Percentiles rank a stretch among this genome's conserved stretches.
Evolutionary conservation across 495 filamentous ascomycete species (phyloP).

Genomic region (Aspergillus coremiiformis): DNA sequence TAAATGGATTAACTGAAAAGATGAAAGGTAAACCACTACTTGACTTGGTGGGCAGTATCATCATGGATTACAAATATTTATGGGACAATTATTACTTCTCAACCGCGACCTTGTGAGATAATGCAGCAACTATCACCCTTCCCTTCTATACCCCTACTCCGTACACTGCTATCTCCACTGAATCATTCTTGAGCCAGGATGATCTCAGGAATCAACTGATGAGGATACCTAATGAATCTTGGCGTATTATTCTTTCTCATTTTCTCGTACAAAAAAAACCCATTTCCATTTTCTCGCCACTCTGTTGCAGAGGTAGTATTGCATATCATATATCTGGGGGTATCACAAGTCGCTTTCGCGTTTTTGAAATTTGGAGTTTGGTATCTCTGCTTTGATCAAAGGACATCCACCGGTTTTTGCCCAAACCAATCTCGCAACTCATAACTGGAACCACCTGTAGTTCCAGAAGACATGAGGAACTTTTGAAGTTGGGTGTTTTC

Average conservation of each 20-base stretch:
- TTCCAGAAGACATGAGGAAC: slow-evolving; percentile 47
- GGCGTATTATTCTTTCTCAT: not conserved
- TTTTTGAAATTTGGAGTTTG: not conserved
- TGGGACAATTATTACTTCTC: slow-evolving; percentile 98
- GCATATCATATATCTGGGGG: not conserved
- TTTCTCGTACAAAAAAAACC: no score
- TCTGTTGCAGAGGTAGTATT: slow-evolving; percentile 5
- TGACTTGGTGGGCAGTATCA: slow-evolving; percentile 67
- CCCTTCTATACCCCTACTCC: no score
- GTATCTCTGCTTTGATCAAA: slow-evolving; percentile 14
- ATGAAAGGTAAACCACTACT: slow-evolving; percentile 70
- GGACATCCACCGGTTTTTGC: slow-evolving; percentile 26
- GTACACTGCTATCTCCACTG: not conserved
- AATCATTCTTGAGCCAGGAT: not conserved
- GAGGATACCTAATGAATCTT: slow-evolving; percentile 6
- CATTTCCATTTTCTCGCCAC: not conserved
- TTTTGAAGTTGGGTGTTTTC: slow-evolving; percentile 64
- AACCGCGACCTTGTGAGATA: slow-evolving; percentile 54
- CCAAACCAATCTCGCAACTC: slow-evolving; percentile 40
- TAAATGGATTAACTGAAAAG: slow-evolving; percentile 53
- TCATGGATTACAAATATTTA: slow-evolving; percentile 94
- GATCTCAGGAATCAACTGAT: not conserved
- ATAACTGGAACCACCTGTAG: slow-evolving; percentile 18
- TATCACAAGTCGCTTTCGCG: slow-evolving; percentile 8
- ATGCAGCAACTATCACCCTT: not conserved